Evolutionary conservation across 176 grass and related monocot species (phyloP).

Genomic region (Musa schizocarpa): DNA sequence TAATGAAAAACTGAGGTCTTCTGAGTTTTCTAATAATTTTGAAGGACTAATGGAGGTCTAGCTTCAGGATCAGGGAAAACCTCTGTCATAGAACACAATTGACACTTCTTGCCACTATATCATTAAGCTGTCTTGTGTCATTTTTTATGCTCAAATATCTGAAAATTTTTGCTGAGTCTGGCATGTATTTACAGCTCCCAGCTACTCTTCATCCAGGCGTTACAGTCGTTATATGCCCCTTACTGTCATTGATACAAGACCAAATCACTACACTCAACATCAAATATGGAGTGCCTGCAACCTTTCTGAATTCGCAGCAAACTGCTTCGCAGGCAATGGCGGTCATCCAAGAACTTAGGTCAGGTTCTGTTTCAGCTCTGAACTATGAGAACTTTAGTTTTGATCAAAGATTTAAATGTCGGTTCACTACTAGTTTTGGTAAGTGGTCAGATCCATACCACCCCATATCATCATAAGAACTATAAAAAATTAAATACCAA

Average conservation of each 20-base stretch:
- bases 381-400: neutral
- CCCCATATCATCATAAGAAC: too few relatives aligned
- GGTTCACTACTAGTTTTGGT: too few relatives aligned
- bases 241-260: slow-evolving; percentile 89
- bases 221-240: slow-evolving; percentile 68
- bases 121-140: neutral
- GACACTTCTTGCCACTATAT: neutral
- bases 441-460: too few relatives aligned
- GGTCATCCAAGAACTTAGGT: slow-evolving; percentile 73
- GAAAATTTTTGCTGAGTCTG: neutral
- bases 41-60: too few relatives aligned
- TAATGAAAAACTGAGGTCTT: too few relatives aligned
- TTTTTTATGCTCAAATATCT: neutral
- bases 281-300: slow-evolving; percentile 66
- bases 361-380: neutral
- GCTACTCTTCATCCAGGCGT: slow-evolving; percentile 77
- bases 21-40: too few relatives aligned
- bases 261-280: slow-evolving; percentile 74
- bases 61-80: too few relatives aligned
- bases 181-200: slow-evolving; percentile 55
- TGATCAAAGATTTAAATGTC: too few relatives aligned
- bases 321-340: slow-evolving; percentile 63
- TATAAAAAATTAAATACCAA: too few relatives aligned
- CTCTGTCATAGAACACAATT: neutral
- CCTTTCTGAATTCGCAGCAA: slow-evolving; percentile 89